These are phyloP conservation scores for Oenanthe sinensis DNA, from an alignment of 129 eudicot species.

Conservation along the genomic window DNA sequence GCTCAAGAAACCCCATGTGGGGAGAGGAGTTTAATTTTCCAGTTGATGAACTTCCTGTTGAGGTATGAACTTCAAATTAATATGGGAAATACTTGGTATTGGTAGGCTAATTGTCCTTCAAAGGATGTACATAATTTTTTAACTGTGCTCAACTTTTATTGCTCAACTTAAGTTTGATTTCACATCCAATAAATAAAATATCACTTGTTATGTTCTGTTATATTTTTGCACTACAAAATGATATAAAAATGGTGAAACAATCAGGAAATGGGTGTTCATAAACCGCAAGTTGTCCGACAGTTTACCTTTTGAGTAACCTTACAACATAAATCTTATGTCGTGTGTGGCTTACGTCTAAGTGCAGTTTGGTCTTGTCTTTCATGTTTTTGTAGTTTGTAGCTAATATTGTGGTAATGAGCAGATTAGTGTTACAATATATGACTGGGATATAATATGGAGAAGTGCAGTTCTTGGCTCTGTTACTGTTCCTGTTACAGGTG, in stretches of 20 bases:
- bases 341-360: background rate
- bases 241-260: background rate
- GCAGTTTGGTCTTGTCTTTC: conserved; percentile 14
- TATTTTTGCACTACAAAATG: background rate
- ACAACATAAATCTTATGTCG: background rate
- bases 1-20: conserved; percentile 99
- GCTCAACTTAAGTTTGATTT: background rate
- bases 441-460: conserved; percentile 99
- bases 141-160: background rate
- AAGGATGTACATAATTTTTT: background rate
- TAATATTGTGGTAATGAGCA: conserved; percentile 35
- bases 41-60: conserved; percentile 88
- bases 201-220: background rate
- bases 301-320: background rate
- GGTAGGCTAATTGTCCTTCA: background rate
- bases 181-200: background rate
- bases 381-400: background rate
- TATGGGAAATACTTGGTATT: background rate
- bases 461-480: conserved; percentile 97
- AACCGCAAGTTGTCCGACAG: background rate
- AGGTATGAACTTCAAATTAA: conserved; percentile 40
- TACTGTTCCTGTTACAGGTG: conserved; percentile 58
- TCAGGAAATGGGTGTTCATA: background rate
- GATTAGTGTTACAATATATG: conserved; percentile 91
- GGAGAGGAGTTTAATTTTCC: conserved; percentile 91